Conservation (phyloP, 345 rosid species). For the Fremontodendron californicum region DNA sequence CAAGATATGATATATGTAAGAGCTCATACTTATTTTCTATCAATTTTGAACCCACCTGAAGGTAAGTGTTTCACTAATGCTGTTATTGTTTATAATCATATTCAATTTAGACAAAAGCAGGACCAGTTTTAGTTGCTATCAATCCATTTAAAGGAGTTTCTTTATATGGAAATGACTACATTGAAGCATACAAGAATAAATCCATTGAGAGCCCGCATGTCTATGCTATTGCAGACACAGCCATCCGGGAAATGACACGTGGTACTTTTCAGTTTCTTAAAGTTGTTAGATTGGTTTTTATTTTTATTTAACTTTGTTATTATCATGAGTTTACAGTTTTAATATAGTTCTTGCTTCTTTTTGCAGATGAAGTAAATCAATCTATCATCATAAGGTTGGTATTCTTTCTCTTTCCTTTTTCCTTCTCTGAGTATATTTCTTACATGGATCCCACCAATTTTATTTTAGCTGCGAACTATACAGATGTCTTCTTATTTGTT, state of each 20-base stretch:
- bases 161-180: slow-evolving; percentile 68
- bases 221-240: slow-evolving; percentile 83
- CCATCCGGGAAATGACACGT: slow-evolving; percentile 93
- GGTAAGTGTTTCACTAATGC: slow-evolving; percentile 6
- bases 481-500: background rate
- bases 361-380: slow-evolving; percentile 94
- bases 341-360: slow-evolving; percentile 23
- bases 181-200: slow-evolving; percentile 77
- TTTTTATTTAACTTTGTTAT: background rate
- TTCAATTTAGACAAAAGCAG: slow-evolving; percentile 83
- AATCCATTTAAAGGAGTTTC: slow-evolving; percentile 94
- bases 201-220: slow-evolving; percentile 29
- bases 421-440: background rate
- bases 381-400: slow-evolving; percentile 98
- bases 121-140: slow-evolving; percentile 90
- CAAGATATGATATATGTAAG: slow-evolving; percentile 92
- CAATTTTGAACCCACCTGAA: slow-evolving; percentile 12
- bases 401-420: background rate
- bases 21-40: slow-evolving; percentile 20
- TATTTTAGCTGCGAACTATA: background rate
- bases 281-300: background rate
- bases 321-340: slow-evolving; percentile 16
- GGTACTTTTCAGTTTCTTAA: slow-evolving; percentile 44
- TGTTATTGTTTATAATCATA: slow-evolving; percentile 14
- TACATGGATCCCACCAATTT: background rate